Percentiles rank a stretch among this genome's conserved stretches.
Conservation (phyloP, 768 basidiomycete species). For the Favolaschia claudopus region DNA sequence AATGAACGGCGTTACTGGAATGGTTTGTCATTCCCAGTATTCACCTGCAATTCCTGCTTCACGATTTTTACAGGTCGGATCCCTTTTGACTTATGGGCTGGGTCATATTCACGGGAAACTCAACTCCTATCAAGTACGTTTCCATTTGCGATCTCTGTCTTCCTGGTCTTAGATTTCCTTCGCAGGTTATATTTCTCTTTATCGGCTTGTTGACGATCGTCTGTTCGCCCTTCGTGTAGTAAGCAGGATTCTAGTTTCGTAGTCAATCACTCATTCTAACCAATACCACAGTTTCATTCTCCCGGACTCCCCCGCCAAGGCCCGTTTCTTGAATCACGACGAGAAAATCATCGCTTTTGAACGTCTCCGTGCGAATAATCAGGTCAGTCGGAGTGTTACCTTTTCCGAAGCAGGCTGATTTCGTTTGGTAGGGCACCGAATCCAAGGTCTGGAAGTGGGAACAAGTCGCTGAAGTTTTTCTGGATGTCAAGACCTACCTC, state of each 20-base stretch:
- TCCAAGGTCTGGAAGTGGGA: slow-evolving; percentile 55
- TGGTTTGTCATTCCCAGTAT: slow-evolving; percentile 33
- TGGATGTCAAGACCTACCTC: slow-evolving; percentile 51
- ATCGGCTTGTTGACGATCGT: slow-evolving; percentile 50
- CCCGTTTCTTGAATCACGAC: slow-evolving; percentile 47
- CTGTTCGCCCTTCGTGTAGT: slow-evolving; percentile 46
- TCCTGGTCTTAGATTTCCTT: background rate
- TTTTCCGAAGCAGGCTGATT: background rate
- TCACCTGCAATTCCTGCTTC: background rate
- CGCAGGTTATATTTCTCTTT: slow-evolving; percentile 53
- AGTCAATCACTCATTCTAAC: background rate
- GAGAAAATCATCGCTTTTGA: slow-evolving; percentile 52
- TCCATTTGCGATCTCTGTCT: slow-evolving; percentile 9
- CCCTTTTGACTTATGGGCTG: slow-evolving; percentile 50
- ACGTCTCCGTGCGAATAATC: slow-evolving; percentile 51
- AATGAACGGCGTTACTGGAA: slow-evolving; percentile 49
- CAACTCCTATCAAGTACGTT: slow-evolving; percentile 48
- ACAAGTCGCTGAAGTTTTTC: slow-evolving; percentile 47
- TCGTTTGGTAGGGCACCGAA: slow-evolving; percentile 44
- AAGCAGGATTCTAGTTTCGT: slow-evolving; percentile 2
- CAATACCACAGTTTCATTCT: slow-evolving; percentile 41
- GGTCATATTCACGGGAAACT: slow-evolving; percentile 47
- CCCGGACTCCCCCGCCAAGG: slow-evolving; percentile 52
- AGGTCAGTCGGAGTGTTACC: slow-evolving; percentile 30
- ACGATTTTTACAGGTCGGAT: slow-evolving; percentile 41